phyloP scores from a whole-genome alignment of 306 rosid genomes.

The Macrotyloma uniflorum region DNA sequence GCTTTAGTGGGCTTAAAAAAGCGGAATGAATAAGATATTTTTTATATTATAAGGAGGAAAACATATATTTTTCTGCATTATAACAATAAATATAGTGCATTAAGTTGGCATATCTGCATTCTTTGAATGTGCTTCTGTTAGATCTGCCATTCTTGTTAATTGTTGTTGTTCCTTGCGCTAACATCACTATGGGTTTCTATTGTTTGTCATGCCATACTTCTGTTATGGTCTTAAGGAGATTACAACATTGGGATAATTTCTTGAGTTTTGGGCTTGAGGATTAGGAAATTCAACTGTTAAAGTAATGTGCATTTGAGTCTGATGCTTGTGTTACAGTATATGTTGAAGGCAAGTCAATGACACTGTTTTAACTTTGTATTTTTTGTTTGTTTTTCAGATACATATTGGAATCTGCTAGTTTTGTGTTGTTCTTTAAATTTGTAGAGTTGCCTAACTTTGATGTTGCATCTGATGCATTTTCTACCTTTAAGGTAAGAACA shows the following conservation, averaged over 20 bases:
- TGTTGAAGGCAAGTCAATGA: slow-evolving; percentile 30
- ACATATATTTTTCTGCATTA: neutral
- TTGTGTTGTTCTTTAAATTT: slow-evolving; percentile 88
- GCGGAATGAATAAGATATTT: neutral
- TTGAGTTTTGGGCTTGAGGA: neutral
- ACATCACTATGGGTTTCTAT: neutral
- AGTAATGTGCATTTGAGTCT: slow-evolving; percentile 10
- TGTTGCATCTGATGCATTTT: slow-evolving; percentile 94
- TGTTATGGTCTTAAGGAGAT: slow-evolving; percentile 15
- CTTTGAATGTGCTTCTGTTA: slow-evolving; percentile 16
- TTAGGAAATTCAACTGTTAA: slow-evolving; percentile 14
- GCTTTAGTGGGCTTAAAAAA: slow-evolving; percentile 16
- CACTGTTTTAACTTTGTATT: slow-evolving; percentile 42
- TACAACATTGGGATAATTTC: slow-evolving; percentile 14
- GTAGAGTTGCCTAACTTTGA: slow-evolving; percentile 92
- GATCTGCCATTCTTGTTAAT: neutral
- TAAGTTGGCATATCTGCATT: neutral
- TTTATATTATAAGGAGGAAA: slow-evolving; percentile 9
- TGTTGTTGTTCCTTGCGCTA: slow-evolving; percentile 6
- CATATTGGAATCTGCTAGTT: slow-evolving; percentile 91
- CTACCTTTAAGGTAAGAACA: slow-evolving; percentile 86
- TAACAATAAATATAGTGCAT: slow-evolving; percentile 2
- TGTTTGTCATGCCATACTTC: slow-evolving; percentile 10
- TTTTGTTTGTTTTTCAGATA: slow-evolving; percentile 72
- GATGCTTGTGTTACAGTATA: slow-evolving; percentile 14